These are phyloP conservation scores for Scleroderma citrinum DNA, from an alignment of 768 basidiomycete species.

Conservation along the genomic window DNA sequence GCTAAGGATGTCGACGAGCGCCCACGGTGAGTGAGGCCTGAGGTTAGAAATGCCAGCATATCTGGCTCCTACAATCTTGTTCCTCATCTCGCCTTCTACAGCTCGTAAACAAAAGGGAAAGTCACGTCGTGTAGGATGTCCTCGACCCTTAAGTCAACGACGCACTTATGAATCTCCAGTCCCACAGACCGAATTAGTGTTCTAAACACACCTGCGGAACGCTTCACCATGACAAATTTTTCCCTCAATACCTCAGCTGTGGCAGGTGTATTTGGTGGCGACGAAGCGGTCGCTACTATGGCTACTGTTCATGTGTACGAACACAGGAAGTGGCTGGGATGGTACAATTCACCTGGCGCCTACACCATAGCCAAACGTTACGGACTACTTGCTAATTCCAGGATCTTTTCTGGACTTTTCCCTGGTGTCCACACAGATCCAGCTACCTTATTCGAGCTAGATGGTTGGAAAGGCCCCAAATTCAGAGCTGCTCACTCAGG, in stretches of 20 bases:
- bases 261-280: conserved; percentile 31
- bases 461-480: conserved; percentile 23
- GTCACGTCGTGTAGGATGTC: too few relatives aligned
- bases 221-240: conserved; percentile 4
- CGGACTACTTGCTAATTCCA: conserved; percentile 20
- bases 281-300: conserved; percentile 32
- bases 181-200: too few relatives aligned
- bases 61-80: too few relatives aligned
- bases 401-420: conserved; percentile 22
- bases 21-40: too few relatives aligned
- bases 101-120: too few relatives aligned
- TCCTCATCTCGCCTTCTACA: too few relatives aligned
- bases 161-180: too few relatives aligned
- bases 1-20: too few relatives aligned
- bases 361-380: conserved; percentile 27
- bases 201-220: too few relatives aligned
- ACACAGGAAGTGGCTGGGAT: conserved; percentile 30
- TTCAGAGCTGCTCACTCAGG: conserved; percentile 15
- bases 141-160: too few relatives aligned
- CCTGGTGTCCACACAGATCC: conserved; percentile 16
- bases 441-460: conserved; percentile 19
- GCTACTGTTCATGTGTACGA: conserved; percentile 28
- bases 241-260: conserved; percentile 25
- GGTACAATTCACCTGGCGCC: conserved; percentile 33
- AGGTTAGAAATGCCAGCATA: too few relatives aligned